Evolutionary conservation across 192 early-diverging fungal species (phyloP), one percentile per base, ranked within the genome.

Genomic region (Physocladia obscura): DNA sequence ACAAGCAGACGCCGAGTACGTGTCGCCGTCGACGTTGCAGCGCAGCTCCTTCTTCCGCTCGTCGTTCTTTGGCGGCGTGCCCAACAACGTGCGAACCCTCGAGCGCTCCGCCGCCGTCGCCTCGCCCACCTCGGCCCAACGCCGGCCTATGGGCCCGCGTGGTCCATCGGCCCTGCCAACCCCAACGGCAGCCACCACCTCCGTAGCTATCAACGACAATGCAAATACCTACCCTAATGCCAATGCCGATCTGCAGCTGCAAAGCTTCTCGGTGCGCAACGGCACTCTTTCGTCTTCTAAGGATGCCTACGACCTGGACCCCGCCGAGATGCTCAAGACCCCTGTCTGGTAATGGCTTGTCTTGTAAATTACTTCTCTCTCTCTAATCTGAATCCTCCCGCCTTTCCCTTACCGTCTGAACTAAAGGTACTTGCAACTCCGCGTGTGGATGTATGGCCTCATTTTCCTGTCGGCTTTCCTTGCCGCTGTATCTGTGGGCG

Each of bases 41-140:
- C 51, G 65, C 11, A 21, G 27, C 15, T 68, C 65, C 8, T 56
- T 68, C 52, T 68, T 68, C 36, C n/a, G 65, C 2, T 19, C 17
- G 13, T 68, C 65, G 13, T 56, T 68, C 6, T 68, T 68, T 39
- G 65, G 65, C 24, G 63, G 63, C 24, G 54, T 56, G 32, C 54
- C 50, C 40, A n/a, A 8, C 40, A 44, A 44, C 40, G 40, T 44
- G 40, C 40, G 40, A 8, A 36, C 65, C 21, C 37, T 62, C 57
- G 34, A 35, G 34, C 8, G n/a, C 11, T 13, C 24, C 26, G 17
- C 35, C 57, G 11, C 57, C 35, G 15, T 44, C n/a, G 59, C 39
- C 27, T 15, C 59, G 30, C 34, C 17, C 8, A n/a, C 30, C 19
- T 17, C 34, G 13, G 27, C 59, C 26, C 11, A 4, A 3, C 26